These are phyloP conservation scores for Malbranchea zuffiana DNA, from an alignment of 2,329 filamentous ascomycete species.

Conservation along the genomic window DNA sequence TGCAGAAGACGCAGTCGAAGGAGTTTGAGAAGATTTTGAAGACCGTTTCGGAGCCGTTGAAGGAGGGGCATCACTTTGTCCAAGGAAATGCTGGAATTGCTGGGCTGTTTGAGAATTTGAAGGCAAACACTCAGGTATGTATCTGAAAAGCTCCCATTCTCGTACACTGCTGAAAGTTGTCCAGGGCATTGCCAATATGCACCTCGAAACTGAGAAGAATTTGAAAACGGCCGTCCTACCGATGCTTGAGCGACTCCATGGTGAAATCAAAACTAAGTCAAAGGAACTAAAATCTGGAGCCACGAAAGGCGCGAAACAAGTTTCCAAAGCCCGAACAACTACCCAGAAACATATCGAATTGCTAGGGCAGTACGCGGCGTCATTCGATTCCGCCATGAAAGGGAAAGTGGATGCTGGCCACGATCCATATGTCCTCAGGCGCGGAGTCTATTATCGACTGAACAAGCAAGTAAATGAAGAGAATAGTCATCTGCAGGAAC, in stretches of 20 bases:
- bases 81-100: slow-evolving; percentile 77
- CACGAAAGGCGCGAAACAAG: slow-evolving; percentile 74
- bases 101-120: slow-evolving; percentile 87
- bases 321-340: slow-evolving; percentile 72
- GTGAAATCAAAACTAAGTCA: slow-evolving; percentile 91
- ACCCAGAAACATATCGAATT: slow-evolving; percentile 97
- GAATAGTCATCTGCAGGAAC: slow-evolving; percentile 89
- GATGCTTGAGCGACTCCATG: slow-evolving; percentile 79
- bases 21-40: slow-evolving; percentile 94
- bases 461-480: slow-evolving; percentile 88
- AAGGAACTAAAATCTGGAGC: slow-evolving; percentile 80
- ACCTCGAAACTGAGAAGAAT: slow-evolving; percentile 82
- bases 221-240: slow-evolving; percentile 79
- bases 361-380: slow-evolving; percentile 72
- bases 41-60: slow-evolving; percentile 76
- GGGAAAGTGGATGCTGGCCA: slow-evolving; percentile 60
- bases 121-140: slow-evolving; percentile 68
- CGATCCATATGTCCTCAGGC: slow-evolving; percentile 79
- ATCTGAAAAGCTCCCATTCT: not conserved
- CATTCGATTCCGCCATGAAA: slow-evolving; percentile 59
- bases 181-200: slow-evolving; percentile 73
- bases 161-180: not conserved
- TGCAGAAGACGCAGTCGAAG: slow-evolving; percentile 74
- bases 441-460: slow-evolving; percentile 70
- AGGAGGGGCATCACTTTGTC: slow-evolving; percentile 87